Evolutionary conservation across 2,329 filamentous ascomycete species (phyloP).

Genomic region (Exophiala phaeomuriformis): DNA sequence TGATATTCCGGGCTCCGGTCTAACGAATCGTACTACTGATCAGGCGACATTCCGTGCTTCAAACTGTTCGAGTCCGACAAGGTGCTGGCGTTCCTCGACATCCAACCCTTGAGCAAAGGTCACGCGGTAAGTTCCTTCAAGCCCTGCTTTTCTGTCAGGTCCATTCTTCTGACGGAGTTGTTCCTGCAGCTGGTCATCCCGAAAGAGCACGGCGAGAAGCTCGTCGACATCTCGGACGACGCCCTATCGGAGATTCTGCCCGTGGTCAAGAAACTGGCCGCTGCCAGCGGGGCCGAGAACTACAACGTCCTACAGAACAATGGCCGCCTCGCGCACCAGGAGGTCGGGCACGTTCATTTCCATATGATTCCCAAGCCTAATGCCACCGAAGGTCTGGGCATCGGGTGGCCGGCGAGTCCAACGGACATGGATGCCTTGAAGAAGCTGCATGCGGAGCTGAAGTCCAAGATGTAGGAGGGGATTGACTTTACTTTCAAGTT

Average conservation of each 20-base stretch:
- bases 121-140: conserved; percentile 60
- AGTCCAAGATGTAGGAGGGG: conserved; percentile 67
- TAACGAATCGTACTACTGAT: neutral
- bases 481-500: neutral
- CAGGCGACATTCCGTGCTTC: conserved; percentile 91
- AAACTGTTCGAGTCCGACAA: conserved; percentile 95
- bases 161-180: neutral
- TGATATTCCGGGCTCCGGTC: too few species aligned
- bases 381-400: conserved; percentile 65
- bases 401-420: conserved; percentile 69
- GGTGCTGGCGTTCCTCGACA: conserved; percentile 91
- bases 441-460: conserved; percentile 72
- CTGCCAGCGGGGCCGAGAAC: conserved; percentile 65
- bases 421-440: conserved; percentile 78
- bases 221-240: conserved; percentile 88
- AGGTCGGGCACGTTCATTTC: conserved; percentile 91
- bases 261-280: conserved; percentile 78
- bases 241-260: conserved; percentile 74
- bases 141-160: conserved; percentile 13
- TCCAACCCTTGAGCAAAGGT: conserved; percentile 78
- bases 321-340: conserved; percentile 80
- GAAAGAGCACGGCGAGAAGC: conserved; percentile 86
- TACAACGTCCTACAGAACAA: conserved; percentile 98
- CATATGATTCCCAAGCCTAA: conserved; percentile 98
- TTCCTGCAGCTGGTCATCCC: conserved; percentile 79